These are phyloP conservation scores for Gossypium stocksii DNA, from an alignment of 345 rosid species.

Conservation along the genomic window DNA sequence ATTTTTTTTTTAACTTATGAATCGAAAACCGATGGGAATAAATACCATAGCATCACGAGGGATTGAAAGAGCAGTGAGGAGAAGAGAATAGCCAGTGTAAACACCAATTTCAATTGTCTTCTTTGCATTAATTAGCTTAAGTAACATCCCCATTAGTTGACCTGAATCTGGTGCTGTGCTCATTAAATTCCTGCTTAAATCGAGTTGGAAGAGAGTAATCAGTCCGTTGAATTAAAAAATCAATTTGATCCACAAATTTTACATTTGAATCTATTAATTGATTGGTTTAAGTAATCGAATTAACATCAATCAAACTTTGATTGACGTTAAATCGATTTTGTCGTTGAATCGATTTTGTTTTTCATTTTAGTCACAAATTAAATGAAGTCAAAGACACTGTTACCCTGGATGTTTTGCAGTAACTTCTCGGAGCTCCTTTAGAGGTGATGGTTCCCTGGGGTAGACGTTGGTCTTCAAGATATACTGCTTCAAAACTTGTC, in stretches of 20 bases:
- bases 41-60: constrained; percentile 56
- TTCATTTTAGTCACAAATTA: too few relatives aligned
- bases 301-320: too few relatives aligned
- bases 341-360: too few relatives aligned
- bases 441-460: constrained; percentile 52
- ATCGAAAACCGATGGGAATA: too few relatives aligned
- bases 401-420: constrained; percentile 53
- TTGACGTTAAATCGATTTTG: too few relatives aligned
- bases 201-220: too few relatives aligned
- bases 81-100: constrained; percentile 78
- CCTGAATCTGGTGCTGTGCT: constrained; percentile 66
- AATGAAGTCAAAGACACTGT: neutral
- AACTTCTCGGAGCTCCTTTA: constrained; percentile 51
- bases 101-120: constrained; percentile 71
- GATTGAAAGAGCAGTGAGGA: constrained; percentile 68
- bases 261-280: too few relatives aligned
- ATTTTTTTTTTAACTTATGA: too few relatives aligned
- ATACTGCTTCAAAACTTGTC: constrained; percentile 35
- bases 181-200: constrained; percentile 24
- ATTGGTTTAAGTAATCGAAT: too few relatives aligned
- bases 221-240: too few relatives aligned
- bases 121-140: constrained; percentile 51
- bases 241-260: too few relatives aligned
- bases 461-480: constrained; percentile 57
- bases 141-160: constrained; percentile 52